Evolutionary conservation across 345 rosid genomes (phyloP).

Genomic region (Brassica juncea): DNA sequence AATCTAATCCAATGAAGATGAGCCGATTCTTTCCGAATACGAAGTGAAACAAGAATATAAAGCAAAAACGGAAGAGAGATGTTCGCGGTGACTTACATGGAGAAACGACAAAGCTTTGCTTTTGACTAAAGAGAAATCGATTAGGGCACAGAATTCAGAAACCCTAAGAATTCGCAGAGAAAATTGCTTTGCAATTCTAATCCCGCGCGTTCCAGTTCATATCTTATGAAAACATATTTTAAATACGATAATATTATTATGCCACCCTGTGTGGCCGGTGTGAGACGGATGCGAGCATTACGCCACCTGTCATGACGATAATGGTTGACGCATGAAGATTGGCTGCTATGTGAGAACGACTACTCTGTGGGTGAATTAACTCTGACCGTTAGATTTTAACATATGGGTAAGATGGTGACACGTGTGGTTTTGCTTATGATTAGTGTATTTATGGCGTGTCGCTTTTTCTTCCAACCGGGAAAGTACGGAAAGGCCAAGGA

Average conservation of each 20-base stretch:
- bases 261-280: constrained; percentile 31
- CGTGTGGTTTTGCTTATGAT: not conserved
- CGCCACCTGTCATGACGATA: constrained; percentile 1
- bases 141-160: constrained; percentile 22
- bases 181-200: constrained; percentile 26
- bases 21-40: not conserved
- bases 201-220: constrained; percentile 36
- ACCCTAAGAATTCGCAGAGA: constrained; percentile 41
- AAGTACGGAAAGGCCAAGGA: not conserved
- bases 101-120: constrained; percentile 27
- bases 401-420: not conserved
- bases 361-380: not conserved
- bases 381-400: constrained; percentile 8
- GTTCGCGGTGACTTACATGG: constrained; percentile 29
- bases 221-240: not conserved
- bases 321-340: not conserved
- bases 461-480: not conserved
- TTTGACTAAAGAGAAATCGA: constrained; percentile 38
- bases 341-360: constrained; percentile 30
- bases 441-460: not conserved
- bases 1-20: not conserved
- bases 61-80: constrained; percentile 16
- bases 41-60: constrained; percentile 10
- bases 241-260: constrained; percentile 17
- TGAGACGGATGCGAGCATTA: not conserved